Percentiles rank a stretch among this genome's conserved stretches.
Evolutionary conservation across 2,329 filamentous ascomycete species (phyloP).

Genomic region (Epicoccum sorghinum): DNA sequence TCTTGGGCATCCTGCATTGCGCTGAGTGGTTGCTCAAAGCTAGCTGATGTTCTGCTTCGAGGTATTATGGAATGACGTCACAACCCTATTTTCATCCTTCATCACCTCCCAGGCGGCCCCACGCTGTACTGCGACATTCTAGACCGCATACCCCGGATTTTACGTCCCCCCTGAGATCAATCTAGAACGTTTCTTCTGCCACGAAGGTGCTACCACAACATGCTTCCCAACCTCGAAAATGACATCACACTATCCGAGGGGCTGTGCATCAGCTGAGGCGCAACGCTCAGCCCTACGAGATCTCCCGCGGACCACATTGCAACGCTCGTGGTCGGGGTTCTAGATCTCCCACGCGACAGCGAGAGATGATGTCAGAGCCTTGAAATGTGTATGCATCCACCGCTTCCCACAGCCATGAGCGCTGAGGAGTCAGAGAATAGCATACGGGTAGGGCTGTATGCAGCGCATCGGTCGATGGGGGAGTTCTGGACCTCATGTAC

Average conservation of each 20-base stretch:
- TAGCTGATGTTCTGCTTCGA: too few relatives aligned
- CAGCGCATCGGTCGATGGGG: not conserved
- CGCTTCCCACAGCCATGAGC: not conserved
- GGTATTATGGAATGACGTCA: too few relatives aligned
- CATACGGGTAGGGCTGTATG: slow-evolving; percentile 3
- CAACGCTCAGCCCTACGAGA: slow-evolving; percentile 2
- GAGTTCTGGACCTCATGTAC: not conserved
- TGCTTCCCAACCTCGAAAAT: not conserved
- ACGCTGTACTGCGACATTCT: too few relatives aligned
- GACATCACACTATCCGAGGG: slow-evolving; percentile 6
- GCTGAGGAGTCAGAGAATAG: slow-evolving; percentile 4
- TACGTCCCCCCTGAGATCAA: too few relatives aligned
- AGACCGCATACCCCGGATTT: too few relatives aligned
- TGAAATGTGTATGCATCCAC: not conserved
- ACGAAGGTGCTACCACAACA: too few relatives aligned
- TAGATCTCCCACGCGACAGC: not conserved
- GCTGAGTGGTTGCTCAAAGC: too few relatives aligned
- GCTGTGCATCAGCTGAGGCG: slow-evolving; percentile 14
- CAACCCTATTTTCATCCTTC: too few relatives aligned
- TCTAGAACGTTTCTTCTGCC: not conserved
- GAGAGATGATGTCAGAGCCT: slow-evolving; percentile 6
- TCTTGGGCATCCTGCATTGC: too few relatives aligned
- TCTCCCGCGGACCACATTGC: not conserved
- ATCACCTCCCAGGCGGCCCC: too few relatives aligned
- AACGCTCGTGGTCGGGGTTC: not conserved